Evolutionary conservation across 176 grass and related monocot species (phyloP), one percentile per base, ranked within the genome.

Genomic region (Carex scoparia): DNA sequence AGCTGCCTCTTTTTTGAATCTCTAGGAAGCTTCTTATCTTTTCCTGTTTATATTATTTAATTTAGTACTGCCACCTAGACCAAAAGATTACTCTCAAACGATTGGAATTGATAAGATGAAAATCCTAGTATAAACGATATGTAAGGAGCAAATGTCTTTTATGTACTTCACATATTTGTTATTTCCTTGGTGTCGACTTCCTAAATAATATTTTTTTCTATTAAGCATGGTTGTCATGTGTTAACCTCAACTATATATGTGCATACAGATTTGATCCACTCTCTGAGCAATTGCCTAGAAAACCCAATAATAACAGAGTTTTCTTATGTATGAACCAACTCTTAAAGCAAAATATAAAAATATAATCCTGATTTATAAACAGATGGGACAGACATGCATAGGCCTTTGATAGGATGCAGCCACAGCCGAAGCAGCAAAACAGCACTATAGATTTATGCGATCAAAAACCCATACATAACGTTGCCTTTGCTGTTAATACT

Each of bases 21-120:
- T 79, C 53, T 78, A 57, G 53, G 74, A 58, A 79, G 18, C 74
- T 79, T 79, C 53, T 79, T 79, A 58, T 58, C 74, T 79, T 79
- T 79, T 79, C 5, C 53, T 9, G 30, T 77, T 58, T 79, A 58
- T 9, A 58, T 8, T 10, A 31, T 79, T 79, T 33, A 15, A 35
- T 35, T 79, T 37, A 14, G 53, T 79, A 57, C 74, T 35, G 28
- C 14, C 74, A 79, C 74, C 56, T 58, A 16, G 30, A 79, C 28
- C 51, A 33, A 79, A 78, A 78, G 28, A 56, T 51, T 18, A 55
- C 23, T 23, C 13, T 56, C 23, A n/a, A 4, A 4, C 30, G 0
- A 74, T 28, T 74, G 10, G 15, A 46, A 71, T 19, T 46, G 37
- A 71, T 71, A 10, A 44, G 15, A 71, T 35, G 6, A 35, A 23